Evolutionary conservation across 2,329 filamentous ascomycete genomes (phyloP).

Genomic region (Cadophora malorum): DNA sequence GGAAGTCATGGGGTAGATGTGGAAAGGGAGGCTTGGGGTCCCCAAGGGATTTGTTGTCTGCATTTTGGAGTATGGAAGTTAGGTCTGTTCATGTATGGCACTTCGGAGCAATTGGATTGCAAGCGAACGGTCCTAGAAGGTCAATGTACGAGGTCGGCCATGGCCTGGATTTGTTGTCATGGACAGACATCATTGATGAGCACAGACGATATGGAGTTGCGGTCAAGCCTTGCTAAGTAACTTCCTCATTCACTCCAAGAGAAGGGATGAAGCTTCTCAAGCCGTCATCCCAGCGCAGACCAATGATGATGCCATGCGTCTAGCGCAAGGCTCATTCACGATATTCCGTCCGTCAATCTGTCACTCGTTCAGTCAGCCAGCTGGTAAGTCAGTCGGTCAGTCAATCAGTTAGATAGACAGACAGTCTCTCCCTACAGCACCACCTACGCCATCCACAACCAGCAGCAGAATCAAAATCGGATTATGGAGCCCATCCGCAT

Average conservation of each 20-base stretch:
- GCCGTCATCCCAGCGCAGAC: not conserved
- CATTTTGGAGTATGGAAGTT: not conserved
- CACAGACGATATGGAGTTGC: not conserved
- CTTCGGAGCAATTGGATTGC: not conserved
- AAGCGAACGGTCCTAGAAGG: not conserved
- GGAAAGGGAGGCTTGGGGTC: not conserved
- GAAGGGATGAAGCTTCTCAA: not conserved
- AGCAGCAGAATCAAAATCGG: not conserved
- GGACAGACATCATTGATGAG: not conserved
- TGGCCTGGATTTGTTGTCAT: not conserved
- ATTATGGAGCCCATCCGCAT: not conserved
- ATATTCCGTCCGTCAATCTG: not conserved
- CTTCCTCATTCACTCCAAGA: not conserved
- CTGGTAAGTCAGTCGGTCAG: not conserved
- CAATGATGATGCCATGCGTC: not conserved
- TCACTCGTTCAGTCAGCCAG: too few relatives aligned
- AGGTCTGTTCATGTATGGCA: not conserved
- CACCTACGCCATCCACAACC: constrained; percentile 3
- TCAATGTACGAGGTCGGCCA: not conserved
- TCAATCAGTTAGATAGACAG: not conserved
- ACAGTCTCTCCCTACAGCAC: constrained; percentile 1
- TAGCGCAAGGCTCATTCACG: not conserved
- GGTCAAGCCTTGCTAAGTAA: not conserved
- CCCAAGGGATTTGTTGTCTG: too few relatives aligned
- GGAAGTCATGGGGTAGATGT: not conserved